Base-by-base conservation (phyloP, 495 filamentous ascomycete species). In the Xeromyces bisporus region DNA sequence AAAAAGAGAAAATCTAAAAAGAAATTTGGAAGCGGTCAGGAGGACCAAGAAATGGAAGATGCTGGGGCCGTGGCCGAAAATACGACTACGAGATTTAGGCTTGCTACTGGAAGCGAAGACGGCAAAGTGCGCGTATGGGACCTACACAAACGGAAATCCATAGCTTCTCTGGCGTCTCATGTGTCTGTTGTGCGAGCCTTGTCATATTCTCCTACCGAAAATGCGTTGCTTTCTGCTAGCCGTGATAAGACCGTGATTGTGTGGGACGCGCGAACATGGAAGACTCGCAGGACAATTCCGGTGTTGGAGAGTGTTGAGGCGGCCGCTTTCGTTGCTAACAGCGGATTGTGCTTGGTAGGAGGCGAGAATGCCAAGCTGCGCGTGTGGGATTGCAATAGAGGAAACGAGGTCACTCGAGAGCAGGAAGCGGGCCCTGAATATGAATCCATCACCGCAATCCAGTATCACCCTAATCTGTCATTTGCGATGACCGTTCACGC, bases 181-280 rank as follows among this genome's bases (percentile, higher is more conserved):
- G 82, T 91, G 23, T 93, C 89, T 15, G 78, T 93, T 43, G 76
- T 99, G 14, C 78, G 83, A 34, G 69, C 71, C 35, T 51, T 99
- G 16, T 80, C 85, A 35, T 96, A 76, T 52, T 87, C 79, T 3
- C 48, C 64, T 1, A 50, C 73, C 32, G 72, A 81, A 37, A 76
- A 82, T 49, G 64, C 71, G 8, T 55, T 99, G 24, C 59, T 94
- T 4, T 87, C 80, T n/a, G 84, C 75, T n/a, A 75, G 82, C 46
- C 66, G 89, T 55, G 89, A 99, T 59, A 89, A 92, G 54, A 94
- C 91, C 0, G 71, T 85, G 23, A 89, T 87, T 30, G 52, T 92
- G 36, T 94, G 85, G 84, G 81, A 92, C 60, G 67, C 77, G 11
- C 68, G 56, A 30, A 80, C 68, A 9, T 96, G 86, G 84, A 86